Conservation (phyloP, 2,329 filamentous ascomycete genomes). For the Colletotrichum musicola region DNA sequence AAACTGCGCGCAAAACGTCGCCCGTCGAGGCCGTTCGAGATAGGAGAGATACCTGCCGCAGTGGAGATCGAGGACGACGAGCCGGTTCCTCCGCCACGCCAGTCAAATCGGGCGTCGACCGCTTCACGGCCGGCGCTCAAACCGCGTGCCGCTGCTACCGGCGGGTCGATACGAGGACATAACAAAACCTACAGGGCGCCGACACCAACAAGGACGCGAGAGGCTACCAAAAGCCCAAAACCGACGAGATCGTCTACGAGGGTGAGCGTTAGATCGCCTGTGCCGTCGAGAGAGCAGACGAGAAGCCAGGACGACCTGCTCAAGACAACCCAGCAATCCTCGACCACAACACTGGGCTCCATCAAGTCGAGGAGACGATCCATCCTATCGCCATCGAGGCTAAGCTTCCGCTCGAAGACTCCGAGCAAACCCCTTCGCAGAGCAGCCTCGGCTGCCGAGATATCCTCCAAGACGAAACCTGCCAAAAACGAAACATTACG, state of each 20-base stretch:
- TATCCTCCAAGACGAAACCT: background rate
- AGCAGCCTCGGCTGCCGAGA: background rate
- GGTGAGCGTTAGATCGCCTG: background rate
- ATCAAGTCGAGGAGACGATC: background rate
- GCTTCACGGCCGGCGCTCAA: background rate
- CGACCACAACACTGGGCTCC: background rate
- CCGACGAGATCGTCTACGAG: background rate
- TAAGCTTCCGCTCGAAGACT: background rate
- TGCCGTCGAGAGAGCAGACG: background rate
- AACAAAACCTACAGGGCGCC: background rate
- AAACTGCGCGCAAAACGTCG: conserved; percentile 26
- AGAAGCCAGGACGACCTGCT: conserved; percentile 3
- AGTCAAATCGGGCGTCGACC: background rate
- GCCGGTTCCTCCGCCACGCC: background rate
- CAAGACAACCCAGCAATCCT: background rate
- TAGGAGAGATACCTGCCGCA: conserved; percentile 22
- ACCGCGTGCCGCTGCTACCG: background rate
- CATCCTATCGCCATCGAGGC: background rate
- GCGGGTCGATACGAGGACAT: background rate
- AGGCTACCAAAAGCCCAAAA: background rate
- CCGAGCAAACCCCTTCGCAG: conserved; percentile 15
- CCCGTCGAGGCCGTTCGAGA: conserved; percentile 21
- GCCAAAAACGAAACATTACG: background rate
- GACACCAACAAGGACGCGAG: background rate
- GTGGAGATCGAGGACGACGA: conserved; percentile 29